Evolutionary conservation across 1,284 basidiomycete species (phyloP).

Genomic region (Entoloma clypeatum): DNA sequence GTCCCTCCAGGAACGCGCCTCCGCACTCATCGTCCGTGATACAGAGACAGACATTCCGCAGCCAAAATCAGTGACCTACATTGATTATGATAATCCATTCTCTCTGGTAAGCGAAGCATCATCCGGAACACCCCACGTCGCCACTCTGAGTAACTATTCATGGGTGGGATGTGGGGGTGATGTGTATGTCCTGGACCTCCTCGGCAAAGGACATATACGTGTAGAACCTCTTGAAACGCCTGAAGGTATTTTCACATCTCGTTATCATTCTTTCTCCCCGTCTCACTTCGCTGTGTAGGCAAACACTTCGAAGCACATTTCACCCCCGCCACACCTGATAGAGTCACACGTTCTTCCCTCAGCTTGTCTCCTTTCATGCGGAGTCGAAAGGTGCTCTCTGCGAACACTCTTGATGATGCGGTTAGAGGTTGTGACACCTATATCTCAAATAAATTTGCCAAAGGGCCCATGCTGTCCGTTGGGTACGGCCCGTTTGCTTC

Average conservation of each 20-base stretch:
- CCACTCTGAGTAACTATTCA: conserved; percentile 47
- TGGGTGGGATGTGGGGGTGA: conserved; percentile 85
- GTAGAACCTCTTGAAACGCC: conserved; percentile 48
- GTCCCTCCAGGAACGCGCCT: conserved; percentile 42
- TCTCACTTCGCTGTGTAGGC: conserved; percentile 22
- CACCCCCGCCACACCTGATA: conserved; percentile 50
- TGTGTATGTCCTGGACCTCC: conserved; percentile 75
- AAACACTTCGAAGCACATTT: conserved; percentile 45
- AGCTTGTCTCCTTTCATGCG: conserved; percentile 54
- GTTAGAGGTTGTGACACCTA: conserved; percentile 70
- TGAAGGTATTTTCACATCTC: conserved; percentile 30
- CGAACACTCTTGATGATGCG: conserved; percentile 51
- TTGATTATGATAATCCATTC: conserved; percentile 81
- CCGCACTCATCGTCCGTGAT: conserved; percentile 22
- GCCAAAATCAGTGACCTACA: conserved; percentile 70
- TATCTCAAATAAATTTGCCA: conserved; percentile 49
- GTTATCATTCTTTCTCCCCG: conserved; percentile 2
- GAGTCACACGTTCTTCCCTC: conserved; percentile 40
- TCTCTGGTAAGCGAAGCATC: conserved; percentile 50
- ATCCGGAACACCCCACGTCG: conserved; percentile 53
- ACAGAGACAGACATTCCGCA: conserved; percentile 39
- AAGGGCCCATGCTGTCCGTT: conserved; percentile 37
- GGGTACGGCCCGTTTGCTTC: conserved; percentile 37
- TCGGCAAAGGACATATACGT: conserved; percentile 72
- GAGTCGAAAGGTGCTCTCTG: conserved; percentile 51